phyloP scores from a whole-genome alignment of 1,284 basidiomycete genomes.

The Sporisorium graminicola region DNA sequence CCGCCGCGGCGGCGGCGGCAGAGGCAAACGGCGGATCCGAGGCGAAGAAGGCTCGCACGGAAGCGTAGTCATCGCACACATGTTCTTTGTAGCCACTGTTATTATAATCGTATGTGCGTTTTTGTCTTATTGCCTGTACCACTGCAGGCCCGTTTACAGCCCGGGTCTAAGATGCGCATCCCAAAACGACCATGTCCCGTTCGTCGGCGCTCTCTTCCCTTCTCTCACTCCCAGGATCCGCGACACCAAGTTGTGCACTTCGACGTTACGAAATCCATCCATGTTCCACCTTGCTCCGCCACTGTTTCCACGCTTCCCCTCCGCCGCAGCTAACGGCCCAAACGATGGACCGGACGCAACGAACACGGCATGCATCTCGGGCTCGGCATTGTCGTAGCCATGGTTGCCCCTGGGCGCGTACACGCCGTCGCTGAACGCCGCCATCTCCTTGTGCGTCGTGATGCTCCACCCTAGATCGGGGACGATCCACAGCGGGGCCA shows the following conservation, averaged over 20 bases:
- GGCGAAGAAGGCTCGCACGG: constrained; percentile 44
- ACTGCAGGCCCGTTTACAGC: constrained; percentile 21
- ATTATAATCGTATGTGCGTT: not conserved
- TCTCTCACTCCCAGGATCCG: constrained; percentile 78
- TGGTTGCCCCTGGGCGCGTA: constrained; percentile 76
- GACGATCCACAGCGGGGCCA: constrained; percentile 40
- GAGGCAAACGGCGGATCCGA: constrained; percentile 15
- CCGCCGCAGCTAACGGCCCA: constrained; percentile 66
- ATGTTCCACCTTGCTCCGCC: constrained; percentile 62
- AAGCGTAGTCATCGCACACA: constrained; percentile 13
- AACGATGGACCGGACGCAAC: constrained; percentile 89
- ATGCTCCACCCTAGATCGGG: constrained; percentile 45
- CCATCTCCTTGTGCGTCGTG: constrained; percentile 24
- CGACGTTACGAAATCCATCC: constrained; percentile 83
- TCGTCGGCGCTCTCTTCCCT: constrained; percentile 13
- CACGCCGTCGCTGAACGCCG: constrained; percentile 72
- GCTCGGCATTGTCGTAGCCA: constrained; percentile 82
- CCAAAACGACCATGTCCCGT: constrained; percentile 36
- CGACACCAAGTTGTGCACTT: constrained; percentile 85
- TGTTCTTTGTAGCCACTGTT: not conserved
- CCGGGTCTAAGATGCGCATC: constrained; percentile 26
- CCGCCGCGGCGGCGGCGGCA: not conserved
- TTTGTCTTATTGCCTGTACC: constrained; percentile 1
- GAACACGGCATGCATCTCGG: constrained; percentile 88
- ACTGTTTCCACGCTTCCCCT: no score